A percentile compares a stretch with the other conserved stretches of the same genome.
Evolutionary conservation across 2,329 filamentous ascomycete species (phyloP).

Genomic region (Phyllosticta citribraziliensis): DNA sequence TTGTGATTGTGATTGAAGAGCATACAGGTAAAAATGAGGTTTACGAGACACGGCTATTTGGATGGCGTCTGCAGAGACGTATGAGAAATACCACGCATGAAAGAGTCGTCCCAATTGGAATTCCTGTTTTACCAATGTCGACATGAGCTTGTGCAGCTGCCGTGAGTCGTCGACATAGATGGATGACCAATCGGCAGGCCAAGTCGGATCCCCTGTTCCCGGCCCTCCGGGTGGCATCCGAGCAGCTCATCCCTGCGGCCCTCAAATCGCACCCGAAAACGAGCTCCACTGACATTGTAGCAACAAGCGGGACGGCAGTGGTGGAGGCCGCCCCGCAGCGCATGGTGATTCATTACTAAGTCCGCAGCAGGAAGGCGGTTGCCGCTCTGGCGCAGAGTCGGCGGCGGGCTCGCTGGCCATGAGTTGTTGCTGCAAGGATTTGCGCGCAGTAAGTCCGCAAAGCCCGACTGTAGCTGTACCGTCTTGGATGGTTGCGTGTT

Average conservation of each 20-base stretch:
- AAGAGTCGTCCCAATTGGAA: background rate
- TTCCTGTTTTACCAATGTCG: background rate
- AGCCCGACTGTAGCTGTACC: background rate
- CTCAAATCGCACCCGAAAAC: background rate
- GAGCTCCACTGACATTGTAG: background rate
- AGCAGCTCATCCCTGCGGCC: background rate
- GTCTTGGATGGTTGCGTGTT: background rate
- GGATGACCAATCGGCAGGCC: background rate
- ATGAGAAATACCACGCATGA: background rate
- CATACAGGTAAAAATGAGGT: background rate
- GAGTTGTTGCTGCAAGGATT: background rate
- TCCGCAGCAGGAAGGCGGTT: background rate
- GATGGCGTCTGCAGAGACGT: background rate
- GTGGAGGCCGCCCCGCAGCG: background rate
- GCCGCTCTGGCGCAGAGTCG: background rate
- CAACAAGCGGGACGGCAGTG: background rate
- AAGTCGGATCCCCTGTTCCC: background rate
- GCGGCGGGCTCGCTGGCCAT: background rate
- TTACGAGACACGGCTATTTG: slow-evolving; percentile 1
- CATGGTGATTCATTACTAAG: background rate
- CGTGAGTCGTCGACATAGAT: background rate
- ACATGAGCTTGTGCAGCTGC: too few species aligned
- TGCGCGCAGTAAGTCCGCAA: background rate
- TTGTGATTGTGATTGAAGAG: slow-evolving; percentile 17
- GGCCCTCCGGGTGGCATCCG: background rate